Conservation (phyloP, 2,329 filamentous ascomycete genomes). For the Sclerotinia nivalis region DNA sequence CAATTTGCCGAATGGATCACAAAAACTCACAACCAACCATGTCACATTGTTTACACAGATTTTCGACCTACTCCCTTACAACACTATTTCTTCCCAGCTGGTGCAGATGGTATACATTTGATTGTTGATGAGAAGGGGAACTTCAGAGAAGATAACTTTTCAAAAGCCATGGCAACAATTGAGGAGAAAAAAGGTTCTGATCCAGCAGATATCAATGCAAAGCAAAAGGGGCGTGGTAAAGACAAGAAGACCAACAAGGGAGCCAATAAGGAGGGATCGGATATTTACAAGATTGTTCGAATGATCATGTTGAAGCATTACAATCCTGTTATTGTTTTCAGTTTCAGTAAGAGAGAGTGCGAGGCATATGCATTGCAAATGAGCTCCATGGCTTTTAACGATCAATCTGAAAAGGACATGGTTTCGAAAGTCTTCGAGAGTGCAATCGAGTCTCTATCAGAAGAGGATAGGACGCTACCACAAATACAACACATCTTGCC, state of each 20-base stretch:
- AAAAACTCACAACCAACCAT: conserved; percentile 96
- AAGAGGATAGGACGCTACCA: conserved; percentile 83
- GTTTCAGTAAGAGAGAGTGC: conserved; percentile 97
- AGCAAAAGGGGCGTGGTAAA: conserved; percentile 82
- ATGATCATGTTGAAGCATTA: conserved; percentile 99
- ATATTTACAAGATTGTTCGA: conserved; percentile 96
- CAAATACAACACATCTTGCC: conserved; percentile 92
- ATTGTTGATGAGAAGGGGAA: conserved; percentile 96
- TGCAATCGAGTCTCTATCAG: conserved; percentile 87
- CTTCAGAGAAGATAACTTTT: conserved; percentile 97
- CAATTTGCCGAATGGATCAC: conserved; percentile 99
- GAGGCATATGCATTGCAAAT: conserved; percentile 88
- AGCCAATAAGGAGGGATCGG: conserved; percentile 69
- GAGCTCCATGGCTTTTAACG: conserved; percentile 88
- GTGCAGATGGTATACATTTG: conserved; percentile 88
- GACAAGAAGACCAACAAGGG: conserved; percentile 92
- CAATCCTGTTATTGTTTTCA: conserved; percentile 98
- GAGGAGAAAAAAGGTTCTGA: conserved; percentile 86
- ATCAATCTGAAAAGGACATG: conserved; percentile 92
- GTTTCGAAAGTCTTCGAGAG: conserved; percentile 92
- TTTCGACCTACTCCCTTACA: conserved; percentile 95
- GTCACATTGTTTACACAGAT: conserved; percentile 98
- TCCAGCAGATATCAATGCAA: conserved; percentile 74
- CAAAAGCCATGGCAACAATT: conserved; percentile 89
- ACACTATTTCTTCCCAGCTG: conserved; percentile 95